These are phyloP conservation scores for Penicillium steckii DNA, from an alignment of 495 filamentous ascomycete species.

Conservation along the genomic window DNA sequence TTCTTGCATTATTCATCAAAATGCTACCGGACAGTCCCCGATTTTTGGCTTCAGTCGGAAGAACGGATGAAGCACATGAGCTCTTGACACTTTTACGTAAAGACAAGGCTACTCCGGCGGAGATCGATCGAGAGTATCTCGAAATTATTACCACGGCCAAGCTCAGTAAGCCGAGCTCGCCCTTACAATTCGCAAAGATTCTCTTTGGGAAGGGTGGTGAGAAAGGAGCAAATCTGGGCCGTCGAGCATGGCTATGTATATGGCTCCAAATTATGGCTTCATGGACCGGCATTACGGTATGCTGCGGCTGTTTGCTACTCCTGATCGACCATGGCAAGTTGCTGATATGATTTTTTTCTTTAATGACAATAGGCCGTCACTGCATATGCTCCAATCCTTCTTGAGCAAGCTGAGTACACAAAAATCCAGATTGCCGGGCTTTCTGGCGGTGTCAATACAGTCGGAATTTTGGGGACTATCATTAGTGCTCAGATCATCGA, in stretches of 20 bases:
- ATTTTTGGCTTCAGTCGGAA: conserved; percentile 39
- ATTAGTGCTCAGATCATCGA: conserved; percentile 55
- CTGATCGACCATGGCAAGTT: neutral
- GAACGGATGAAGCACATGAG: conserved; percentile 38
- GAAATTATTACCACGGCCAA: conserved; percentile 38
- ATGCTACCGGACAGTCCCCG: conserved; percentile 50
- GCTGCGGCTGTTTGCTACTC: neutral
- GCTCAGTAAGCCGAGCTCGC: conserved; percentile 34
- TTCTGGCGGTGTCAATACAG: conserved; percentile 52
- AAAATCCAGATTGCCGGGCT: conserved; percentile 48
- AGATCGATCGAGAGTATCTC: conserved; percentile 38
- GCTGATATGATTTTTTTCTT: too few species aligned
- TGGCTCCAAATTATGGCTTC: conserved; percentile 56
- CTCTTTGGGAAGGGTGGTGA: conserved; percentile 31
- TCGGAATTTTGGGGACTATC: conserved; percentile 54
- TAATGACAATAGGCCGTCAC: conserved; percentile 31
- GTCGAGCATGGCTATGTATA: conserved; percentile 48
- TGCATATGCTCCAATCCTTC: conserved; percentile 40
- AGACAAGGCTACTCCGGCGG: conserved; percentile 18
- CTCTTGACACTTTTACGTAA: conserved; percentile 29
- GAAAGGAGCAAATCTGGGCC: conserved; percentile 32
- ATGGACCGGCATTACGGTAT: conserved; percentile 51
- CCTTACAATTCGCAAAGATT: conserved; percentile 38
- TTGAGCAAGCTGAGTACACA: conserved; percentile 44
- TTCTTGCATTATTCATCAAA: conserved; percentile 48